Conservation (phyloP, 208 protist species). For the Acanthamoeba royreba region DNA sequence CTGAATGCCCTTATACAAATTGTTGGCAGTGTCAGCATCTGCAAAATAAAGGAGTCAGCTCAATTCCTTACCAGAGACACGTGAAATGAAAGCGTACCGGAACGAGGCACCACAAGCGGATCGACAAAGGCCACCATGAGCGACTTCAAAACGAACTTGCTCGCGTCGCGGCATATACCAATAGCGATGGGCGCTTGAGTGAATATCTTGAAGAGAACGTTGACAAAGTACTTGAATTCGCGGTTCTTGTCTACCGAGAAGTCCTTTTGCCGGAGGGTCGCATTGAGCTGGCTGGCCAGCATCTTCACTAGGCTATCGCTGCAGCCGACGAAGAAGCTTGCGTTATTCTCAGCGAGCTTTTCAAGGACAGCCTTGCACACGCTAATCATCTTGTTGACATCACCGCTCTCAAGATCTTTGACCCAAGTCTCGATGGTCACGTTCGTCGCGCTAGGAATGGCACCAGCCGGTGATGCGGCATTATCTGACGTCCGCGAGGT, state of each 20-base stretch:
- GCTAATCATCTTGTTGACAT: background rate
- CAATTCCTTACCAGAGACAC: background rate
- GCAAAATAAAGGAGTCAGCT: background rate
- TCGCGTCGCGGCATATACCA: background rate
- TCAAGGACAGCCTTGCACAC: background rate
- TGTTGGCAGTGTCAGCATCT: constrained; percentile 15
- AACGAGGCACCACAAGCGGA: background rate
- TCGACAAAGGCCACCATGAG: constrained; percentile 34
- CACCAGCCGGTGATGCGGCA: background rate
- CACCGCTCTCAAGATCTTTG: background rate
- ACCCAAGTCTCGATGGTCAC: background rate
- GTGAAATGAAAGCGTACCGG: background rate
- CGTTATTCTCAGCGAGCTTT: background rate
- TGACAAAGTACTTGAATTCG: constrained; percentile 39
- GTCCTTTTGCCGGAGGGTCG: background rate
- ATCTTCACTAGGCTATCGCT: constrained; percentile 18
- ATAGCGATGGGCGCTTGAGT: background rate
- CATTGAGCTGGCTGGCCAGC: background rate
- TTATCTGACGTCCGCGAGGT: background rate
- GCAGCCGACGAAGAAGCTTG: background rate
- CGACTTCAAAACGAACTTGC: background rate
- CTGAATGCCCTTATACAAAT: constrained; percentile 44
- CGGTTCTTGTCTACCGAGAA: background rate
- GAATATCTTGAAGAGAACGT: constrained; percentile 42
- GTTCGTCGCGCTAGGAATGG: background rate